phyloP scores from a whole-genome alignment of 768 basidiomycete genomes.

The Pisolithus albus region DNA sequence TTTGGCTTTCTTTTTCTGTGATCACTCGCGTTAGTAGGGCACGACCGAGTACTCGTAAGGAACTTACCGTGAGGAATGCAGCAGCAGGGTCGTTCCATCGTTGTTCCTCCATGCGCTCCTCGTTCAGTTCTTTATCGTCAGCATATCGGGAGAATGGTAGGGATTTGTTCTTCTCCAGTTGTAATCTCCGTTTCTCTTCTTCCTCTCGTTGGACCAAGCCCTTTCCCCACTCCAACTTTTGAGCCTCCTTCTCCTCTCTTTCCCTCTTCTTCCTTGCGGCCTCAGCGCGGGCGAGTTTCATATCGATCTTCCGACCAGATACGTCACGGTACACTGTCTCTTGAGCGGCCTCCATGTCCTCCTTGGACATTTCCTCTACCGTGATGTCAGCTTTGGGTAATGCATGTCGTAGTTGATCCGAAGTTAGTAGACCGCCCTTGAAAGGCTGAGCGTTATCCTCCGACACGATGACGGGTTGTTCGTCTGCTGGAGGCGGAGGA shows the following conservation, averaged over 20 bases:
- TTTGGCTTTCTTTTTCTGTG: constrained; percentile 66
- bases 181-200: constrained; percentile 53
- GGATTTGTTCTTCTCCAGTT: constrained; percentile 61
- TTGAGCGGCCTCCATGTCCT: constrained; percentile 56
- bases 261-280: constrained; percentile 76
- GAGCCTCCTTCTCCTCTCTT: constrained; percentile 76
- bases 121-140: constrained; percentile 83
- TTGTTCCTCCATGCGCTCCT: constrained; percentile 70
- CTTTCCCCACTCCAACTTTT: constrained; percentile 98
- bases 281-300: constrained; percentile 78
- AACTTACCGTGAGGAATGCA: constrained; percentile 77
- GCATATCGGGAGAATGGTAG: constrained; percentile 69
- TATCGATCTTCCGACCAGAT: constrained; percentile 82
- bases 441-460: constrained; percentile 37
- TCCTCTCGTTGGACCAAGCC: constrained; percentile 87
- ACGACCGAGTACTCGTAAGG: background rate
- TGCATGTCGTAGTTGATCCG: constrained; percentile 65
- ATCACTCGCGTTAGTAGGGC: constrained; percentile 3
- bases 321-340: constrained; percentile 95
- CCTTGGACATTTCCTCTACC: constrained; percentile 31
- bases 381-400: constrained; percentile 37
- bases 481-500: constrained; percentile 54
- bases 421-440: constrained; percentile 72
- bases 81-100: constrained; percentile 99
- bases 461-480: constrained; percentile 58